phyloP scores from a whole-genome alignment of 1,284 basidiomycete species.

The Sphaerobolus stellatus region DNA sequence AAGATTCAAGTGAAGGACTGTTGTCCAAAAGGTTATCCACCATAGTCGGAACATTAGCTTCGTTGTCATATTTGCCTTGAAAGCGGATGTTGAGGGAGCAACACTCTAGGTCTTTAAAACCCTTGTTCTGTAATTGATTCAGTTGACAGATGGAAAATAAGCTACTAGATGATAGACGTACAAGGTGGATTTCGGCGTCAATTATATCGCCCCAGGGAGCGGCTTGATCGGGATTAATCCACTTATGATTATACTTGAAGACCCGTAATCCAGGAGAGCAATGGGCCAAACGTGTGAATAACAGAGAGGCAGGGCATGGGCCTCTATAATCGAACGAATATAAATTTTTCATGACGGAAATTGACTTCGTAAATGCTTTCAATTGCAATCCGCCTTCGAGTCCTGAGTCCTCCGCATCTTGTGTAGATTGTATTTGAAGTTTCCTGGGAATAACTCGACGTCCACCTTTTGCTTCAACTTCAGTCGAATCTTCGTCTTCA shows the following conservation, averaged over 20 bases:
- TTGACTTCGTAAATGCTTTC: neutral
- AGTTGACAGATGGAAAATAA: neutral
- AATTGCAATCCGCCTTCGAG: neutral
- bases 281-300: neutral
- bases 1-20: neutral
- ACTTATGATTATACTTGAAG: neutral
- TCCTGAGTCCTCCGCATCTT: neutral
- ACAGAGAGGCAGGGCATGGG: neutral
- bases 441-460: neutral
- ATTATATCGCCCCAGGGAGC: neutral
- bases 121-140: neutral
- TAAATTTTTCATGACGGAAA: neutral
- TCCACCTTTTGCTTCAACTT: neutral
- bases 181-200: neutral
- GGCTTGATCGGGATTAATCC: neutral
- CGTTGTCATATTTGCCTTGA: neutral
- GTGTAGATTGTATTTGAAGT: neutral
- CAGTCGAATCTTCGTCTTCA: neutral
- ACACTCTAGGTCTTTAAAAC: neutral
- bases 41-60: neutral
- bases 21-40: neutral
- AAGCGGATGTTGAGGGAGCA: neutral
- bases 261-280: neutral
- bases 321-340: neutral
- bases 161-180: neutral